Percentiles rank a stretch among this genome's conserved stretches.
Evolutionary conservation across 2,329 filamentous ascomycete genomes (phyloP).

Genomic region (Fusarium sp.): DNA sequence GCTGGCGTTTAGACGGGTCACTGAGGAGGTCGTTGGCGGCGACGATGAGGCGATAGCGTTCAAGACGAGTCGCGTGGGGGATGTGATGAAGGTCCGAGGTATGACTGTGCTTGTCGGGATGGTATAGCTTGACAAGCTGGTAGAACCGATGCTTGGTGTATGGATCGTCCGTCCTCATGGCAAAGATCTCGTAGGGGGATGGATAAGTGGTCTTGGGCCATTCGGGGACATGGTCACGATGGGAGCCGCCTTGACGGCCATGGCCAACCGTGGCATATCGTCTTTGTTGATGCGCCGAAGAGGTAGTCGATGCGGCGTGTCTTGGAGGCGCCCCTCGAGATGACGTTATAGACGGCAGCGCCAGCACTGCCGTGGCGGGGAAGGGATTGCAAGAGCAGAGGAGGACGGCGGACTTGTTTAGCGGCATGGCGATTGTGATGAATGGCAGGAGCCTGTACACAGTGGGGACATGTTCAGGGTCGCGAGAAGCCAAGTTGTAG

Average conservation of each 20-base stretch:
- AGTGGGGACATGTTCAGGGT: conserved; percentile 35
- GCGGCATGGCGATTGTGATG: conserved; percentile 33
- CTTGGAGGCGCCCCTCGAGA: conserved; percentile 25
- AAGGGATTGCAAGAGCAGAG: conserved; percentile 39
- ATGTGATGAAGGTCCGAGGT: conserved; percentile 33
- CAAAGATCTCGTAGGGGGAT: conserved; percentile 92
- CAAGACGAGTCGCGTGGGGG: conserved; percentile 74
- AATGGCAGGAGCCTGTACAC: conserved; percentile 15
- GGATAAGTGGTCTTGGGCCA: conserved; percentile 67
- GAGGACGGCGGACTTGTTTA: conserved; percentile 33
- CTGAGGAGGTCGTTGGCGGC: conserved; percentile 90
- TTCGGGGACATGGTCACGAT: conserved; percentile 32
- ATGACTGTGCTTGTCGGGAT: conserved; percentile 77
- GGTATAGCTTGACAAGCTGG: conserved; percentile 93
- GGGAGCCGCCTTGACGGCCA: conserved; percentile 6
- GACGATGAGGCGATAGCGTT: conserved; percentile 90
- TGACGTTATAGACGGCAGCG: conserved; percentile 41
- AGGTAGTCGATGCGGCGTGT: conserved; percentile 3
- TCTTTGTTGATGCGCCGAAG: conserved; percentile 16
- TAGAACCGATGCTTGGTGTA: conserved; percentile 91
- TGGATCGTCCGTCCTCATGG: conserved; percentile 65
- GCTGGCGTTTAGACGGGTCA: conserved; percentile 79
- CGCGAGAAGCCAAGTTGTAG: conserved; percentile 10
- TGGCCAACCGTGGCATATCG: conserved; percentile 40
- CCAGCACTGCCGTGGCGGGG: conserved; percentile 16